Base-by-base conservation (phyloP, 768 basidiomycete species). In the Tricholoma terreum region DNA sequence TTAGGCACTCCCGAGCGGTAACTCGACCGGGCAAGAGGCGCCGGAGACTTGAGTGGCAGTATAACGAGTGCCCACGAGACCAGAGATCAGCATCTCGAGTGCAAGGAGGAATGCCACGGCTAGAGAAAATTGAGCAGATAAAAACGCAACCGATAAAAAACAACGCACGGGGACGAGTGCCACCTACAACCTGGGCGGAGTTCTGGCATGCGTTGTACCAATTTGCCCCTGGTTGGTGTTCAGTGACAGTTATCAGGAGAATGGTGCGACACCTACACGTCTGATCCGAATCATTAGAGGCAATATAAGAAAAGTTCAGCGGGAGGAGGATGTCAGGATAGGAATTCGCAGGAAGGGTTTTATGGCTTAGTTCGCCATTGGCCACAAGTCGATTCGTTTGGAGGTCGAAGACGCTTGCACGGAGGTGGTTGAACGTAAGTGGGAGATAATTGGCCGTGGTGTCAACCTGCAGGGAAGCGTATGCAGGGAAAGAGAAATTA, bases 401-500 rank as follows among this genome's bases (percentile, higher is more conserved):
- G 27, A 89, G 76, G 65, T 94, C 92, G 64, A 76, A 92, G 2
- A 96, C 75, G 27, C 79, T 68, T 0, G 90, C 94, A 50, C 77
- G 74, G 49, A 97, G 75, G 61, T 79, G 74, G 35, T 76, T 83
- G 75, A 95, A 86, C 35, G 81, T 84, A 48, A 94, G 68, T 4
- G 94, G 94, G 11, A 96, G 76, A 67, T 84, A 90, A 65, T 90
- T 94, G 63, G 74, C 73, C 12, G 73, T 75, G 8, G 92, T 93
- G 72, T 96, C 84, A 50, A 91, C 79, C 72, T 92, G 81, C 10
- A 98, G 75, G 19, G 86, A 79, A 15, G 92, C 84, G 43, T 79
- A 77, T 0, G 86, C 91, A 3, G 89, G 83, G 79, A 98, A 98
- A 34, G 88, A 84, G 72, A 96, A 98, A 72, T 96, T 96, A 54